Evolutionary conservation across 306 rosid genomes (phyloP).

Genomic region (Prunus campanulata): DNA sequence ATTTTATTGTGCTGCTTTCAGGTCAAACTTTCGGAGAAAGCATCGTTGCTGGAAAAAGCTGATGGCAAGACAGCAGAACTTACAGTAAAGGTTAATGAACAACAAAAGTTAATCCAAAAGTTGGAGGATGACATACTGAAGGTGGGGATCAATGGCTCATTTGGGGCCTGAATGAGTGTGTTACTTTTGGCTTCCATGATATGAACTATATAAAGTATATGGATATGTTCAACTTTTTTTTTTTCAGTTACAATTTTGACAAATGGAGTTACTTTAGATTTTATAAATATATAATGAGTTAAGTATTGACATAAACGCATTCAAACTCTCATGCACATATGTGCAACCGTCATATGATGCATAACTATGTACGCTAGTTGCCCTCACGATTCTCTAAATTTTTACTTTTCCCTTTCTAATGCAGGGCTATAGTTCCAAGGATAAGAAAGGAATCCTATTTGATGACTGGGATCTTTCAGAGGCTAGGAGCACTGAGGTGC

Average conservation of each 20-base stretch:
- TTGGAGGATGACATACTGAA: slow-evolving; percentile 96
- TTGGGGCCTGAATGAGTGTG: neutral
- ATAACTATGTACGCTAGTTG: neutral
- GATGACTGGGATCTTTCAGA: slow-evolving; percentile 99
- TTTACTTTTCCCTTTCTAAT: slow-evolving; percentile 23
- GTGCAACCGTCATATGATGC: neutral
- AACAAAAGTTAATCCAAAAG: slow-evolving; percentile 78
- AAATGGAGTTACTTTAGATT: slow-evolving; percentile 2
- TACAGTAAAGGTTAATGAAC: slow-evolving; percentile 65
- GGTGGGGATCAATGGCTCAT: slow-evolving; percentile 46
- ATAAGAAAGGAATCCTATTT: slow-evolving; percentile 65
- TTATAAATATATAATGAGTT: neutral
- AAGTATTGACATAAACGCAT: neutral
- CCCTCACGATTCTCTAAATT: neutral
- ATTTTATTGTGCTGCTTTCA: slow-evolving; percentile 36
- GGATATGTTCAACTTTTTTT: neutral
- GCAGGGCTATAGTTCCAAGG: slow-evolving; percentile 91
- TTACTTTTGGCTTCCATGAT: slow-evolving; percentile 19
- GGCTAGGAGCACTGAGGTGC: slow-evolving; percentile 58
- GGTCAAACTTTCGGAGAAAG: slow-evolving; percentile 82
- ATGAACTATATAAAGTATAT: neutral
- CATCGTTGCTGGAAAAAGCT: slow-evolving; percentile 65
- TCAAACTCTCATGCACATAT: neutral
- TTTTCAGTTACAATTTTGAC: neutral
- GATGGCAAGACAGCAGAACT: slow-evolving; percentile 68